A percentile compares a stretch with the other conserved stretches of the same genome.
phyloP scores from a whole-genome alignment of 164 flowering plant species.

The Chimonanthus salicifolius region DNA sequence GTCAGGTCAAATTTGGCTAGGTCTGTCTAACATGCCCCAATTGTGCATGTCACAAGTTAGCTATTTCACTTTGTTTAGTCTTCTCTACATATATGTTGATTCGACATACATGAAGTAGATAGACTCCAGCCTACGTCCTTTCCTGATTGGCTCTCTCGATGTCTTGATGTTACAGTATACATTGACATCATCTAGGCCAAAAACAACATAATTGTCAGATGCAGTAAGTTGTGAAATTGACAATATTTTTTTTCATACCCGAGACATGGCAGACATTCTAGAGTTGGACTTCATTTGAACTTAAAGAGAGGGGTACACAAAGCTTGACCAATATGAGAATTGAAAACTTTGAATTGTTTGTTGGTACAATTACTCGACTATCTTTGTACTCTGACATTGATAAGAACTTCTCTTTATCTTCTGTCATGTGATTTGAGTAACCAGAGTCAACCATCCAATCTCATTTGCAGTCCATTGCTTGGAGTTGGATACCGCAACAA shows the following conservation, averaged over 20 bases:
- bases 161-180: neutral
- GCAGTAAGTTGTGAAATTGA: neutral
- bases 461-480: neutral
- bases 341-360: neutral
- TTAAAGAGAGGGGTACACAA: neutral
- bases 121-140: neutral
- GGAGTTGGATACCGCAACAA: neutral
- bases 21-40: no score
- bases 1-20: no score
- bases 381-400: neutral
- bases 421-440: slow-evolving; percentile 1
- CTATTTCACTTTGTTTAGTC: neutral
- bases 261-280: neutral
- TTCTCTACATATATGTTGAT: neutral
- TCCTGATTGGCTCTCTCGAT: neutral
- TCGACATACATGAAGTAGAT: neutral
- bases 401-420: neutral
- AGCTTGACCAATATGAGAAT: neutral
- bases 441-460: neutral
- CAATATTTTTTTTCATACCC: neutral
- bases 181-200: neutral
- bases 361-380: neutral
- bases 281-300: neutral
- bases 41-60: neutral
- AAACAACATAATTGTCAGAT: neutral